Evolutionary conservation across 129 eudicot species (phyloP).

Genomic region (Helianthus annuus): HanXRQr2.0-SUNRISE NC_035446.2:172685759-172686258

Average conservation of each 20-base stretch:
- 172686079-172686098: conserved; percentile 24
- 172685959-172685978: conserved; percentile 55
- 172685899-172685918: no score
- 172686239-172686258: background rate
- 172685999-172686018: conserved; percentile 88
- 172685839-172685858: background rate
- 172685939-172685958: background rate
- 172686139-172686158: background rate
- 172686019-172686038: conserved; percentile 53
- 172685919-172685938: background rate
- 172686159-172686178: background rate
- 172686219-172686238: background rate
- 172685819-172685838: no score
- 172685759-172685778: background rate
- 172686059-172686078: conserved; percentile 7
- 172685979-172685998: conserved; percentile 84
- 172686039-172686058: conserved; percentile 17
- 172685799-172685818: no score
- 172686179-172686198: background rate
- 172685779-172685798: background rate
- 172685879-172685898: background rate
- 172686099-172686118: background rate
- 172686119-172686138: background rate
- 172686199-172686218: background rate
- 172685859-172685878: background rate